These are phyloP conservation scores for Juglanconis sp. DNA, from an alignment of 2,329 filamentous ascomycete species.

Conservation along the genomic window DNA sequence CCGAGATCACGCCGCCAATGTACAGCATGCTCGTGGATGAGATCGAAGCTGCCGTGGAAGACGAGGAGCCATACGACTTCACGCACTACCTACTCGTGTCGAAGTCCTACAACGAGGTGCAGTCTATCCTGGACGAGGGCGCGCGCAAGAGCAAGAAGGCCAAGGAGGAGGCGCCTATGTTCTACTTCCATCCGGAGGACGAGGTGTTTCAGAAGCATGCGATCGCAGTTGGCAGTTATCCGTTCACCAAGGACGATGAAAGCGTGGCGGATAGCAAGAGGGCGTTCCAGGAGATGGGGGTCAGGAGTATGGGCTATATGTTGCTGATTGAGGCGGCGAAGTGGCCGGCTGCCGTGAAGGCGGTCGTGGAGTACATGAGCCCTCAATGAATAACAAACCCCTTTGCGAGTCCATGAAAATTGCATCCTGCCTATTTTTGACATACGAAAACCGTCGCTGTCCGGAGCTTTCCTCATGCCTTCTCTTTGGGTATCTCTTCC, in stretches of 20 bases:
- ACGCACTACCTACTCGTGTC: slow-evolving; percentile 89
- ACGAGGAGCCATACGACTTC: slow-evolving; percentile 89
- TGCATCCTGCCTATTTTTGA: neutral
- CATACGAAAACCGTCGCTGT: neutral
- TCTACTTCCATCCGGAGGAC: slow-evolving; percentile 96
- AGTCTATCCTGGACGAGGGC: slow-evolving; percentile 70
- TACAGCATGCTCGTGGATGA: slow-evolving; percentile 94
- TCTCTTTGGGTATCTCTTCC: neutral
- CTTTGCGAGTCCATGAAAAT: neutral
- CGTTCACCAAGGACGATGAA: slow-evolving; percentile 79
- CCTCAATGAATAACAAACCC: slow-evolving; percentile 35
- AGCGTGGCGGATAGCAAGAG: slow-evolving; percentile 85
- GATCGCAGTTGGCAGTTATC: slow-evolving; percentile 64
- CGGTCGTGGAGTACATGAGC: slow-evolving; percentile 70
- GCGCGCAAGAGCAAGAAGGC: slow-evolving; percentile 66
- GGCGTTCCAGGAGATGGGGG: slow-evolving; percentile 89
- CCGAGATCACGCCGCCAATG: slow-evolving; percentile 87
- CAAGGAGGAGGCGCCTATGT: slow-evolving; percentile 59
- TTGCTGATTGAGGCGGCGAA: slow-evolving; percentile 79
- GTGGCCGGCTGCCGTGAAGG: slow-evolving; percentile 73
- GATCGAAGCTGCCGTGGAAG: slow-evolving; percentile 80
- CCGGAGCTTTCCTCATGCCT: neutral
- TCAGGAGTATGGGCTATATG: slow-evolving; percentile 79
- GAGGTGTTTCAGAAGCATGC: slow-evolving; percentile 81
- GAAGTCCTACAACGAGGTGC: slow-evolving; percentile 88